Evolutionary conservation across 805 yeast genomes (phyloP), one percentile per base, ranked within the genome.

Genomic region (Lipomyces oligophaga): DNA sequence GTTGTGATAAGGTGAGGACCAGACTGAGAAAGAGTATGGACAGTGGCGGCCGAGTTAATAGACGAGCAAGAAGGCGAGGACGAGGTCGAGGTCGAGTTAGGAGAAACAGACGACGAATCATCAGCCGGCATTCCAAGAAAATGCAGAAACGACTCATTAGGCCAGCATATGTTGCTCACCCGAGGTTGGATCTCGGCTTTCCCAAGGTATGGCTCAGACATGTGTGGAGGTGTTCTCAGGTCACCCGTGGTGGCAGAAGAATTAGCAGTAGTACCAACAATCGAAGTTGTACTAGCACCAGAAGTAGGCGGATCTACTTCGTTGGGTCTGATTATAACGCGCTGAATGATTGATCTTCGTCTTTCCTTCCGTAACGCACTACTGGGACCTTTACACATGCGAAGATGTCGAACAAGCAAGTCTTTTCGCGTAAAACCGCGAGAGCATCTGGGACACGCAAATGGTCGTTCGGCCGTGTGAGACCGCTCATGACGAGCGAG

Each of bases 391-490:
- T 42, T 41, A 25, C 47, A 43, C 47, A 43, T 43, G 24, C 47
- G 37, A 8, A 27, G 47, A 34, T 50, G 55, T n/a, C 55, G 42
- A n/a, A 43, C 43, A 11, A 50, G 49, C 22, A 50, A 34, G 24
- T 50, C 55, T 18, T 50, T 50, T 11, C 57, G 48, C 5, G 51
- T 39, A 26, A 54, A 54, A 24, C 44, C 42, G 15, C 57, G 45
- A 15, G 43, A 42, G 33, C 58, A 54, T 7, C 45, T 52, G 10
- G 58, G 44, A 16, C 59, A 56, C 10, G 35, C 45, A 60, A 76
- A 88, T 0, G 96, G 95, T 49, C 94, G 74, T 55, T 84, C 90
- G 52, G 78, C 77, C 3, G 87, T 78, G 65, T 88, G 97, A 1
- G 88, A 72, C 55, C 89, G 73, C 62, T 73, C 68, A 64, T 88